phyloP scores from a whole-genome alignment of 768 basidiomycete species.

The Paxillus involutus region DNA sequence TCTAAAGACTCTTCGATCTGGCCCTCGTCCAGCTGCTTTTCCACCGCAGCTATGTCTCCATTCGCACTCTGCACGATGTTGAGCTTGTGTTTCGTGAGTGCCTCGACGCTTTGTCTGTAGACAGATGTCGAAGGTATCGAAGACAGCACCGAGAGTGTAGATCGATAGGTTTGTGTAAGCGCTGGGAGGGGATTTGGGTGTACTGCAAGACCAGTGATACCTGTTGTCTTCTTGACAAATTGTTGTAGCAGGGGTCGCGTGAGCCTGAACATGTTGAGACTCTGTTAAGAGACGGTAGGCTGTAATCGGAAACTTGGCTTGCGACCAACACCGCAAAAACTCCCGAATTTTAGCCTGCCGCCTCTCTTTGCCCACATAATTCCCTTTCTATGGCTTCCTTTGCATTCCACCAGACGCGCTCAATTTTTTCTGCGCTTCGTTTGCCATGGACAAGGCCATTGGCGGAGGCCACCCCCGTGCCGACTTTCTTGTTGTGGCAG shows the following conservation, averaged over 20 bases:
- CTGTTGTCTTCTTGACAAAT: conserved; percentile 74
- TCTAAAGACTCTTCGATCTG: conserved; percentile 85
- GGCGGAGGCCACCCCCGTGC: conserved; percentile 12
- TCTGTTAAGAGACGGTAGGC: conserved; percentile 18
- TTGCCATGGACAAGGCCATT: conserved; percentile 21
- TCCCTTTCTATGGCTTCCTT: conserved; percentile 42
- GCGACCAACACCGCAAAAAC: neutral
- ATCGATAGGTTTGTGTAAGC: conserved; percentile 71
- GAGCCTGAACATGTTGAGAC: conserved; percentile 66
- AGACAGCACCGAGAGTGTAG: conserved; percentile 68
- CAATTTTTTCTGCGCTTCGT: conserved; percentile 22
- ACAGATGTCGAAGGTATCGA: conserved; percentile 79
- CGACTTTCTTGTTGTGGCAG: conserved; percentile 23
- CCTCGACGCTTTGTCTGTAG: conserved; percentile 88
- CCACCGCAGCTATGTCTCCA: conserved; percentile 64
- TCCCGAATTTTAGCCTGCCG: neutral
- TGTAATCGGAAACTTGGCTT: neutral
- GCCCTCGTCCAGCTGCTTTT: conserved; percentile 77
- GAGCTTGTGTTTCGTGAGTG: conserved; percentile 79
- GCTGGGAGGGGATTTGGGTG: conserved; percentile 84
- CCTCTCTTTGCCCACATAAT: neutral
- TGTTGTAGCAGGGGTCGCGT: conserved; percentile 70
- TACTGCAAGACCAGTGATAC: conserved; percentile 80
- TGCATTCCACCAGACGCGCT: conserved; percentile 33
- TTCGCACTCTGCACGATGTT: conserved; percentile 67